phyloP scores from a whole-genome alignment of 129 eudicot genomes.

The Lactuca sativa region DNA sequence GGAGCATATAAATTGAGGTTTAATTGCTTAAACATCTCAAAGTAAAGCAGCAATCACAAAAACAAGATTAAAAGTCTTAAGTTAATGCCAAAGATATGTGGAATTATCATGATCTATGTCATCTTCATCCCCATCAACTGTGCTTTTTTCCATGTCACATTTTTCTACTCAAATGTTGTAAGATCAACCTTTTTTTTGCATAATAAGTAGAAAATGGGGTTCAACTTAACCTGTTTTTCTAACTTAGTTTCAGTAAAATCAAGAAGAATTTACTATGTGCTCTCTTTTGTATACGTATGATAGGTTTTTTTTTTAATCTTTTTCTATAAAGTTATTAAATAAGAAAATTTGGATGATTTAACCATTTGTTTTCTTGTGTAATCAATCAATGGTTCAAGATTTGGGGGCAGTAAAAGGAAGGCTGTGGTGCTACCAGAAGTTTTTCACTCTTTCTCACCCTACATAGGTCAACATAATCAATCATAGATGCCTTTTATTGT shows the following conservation, averaged over 20 bases:
- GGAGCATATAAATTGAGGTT: too few relatives aligned
- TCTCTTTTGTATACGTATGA: conserved; percentile 12
- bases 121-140: too few relatives aligned
- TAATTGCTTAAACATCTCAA: not conserved
- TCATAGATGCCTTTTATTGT: conserved; percentile 23
- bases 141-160: too few relatives aligned
- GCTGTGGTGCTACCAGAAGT: conserved; percentile 29
- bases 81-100: too few relatives aligned
- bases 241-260: conserved; percentile 11
- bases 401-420: conserved; percentile 34
- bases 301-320: conserved; percentile 5
- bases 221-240: conserved; percentile 14
- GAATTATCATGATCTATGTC: too few relatives aligned
- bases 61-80: not conserved
- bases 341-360: conserved; percentile 24
- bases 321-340: conserved; percentile 11
- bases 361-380: conserved; percentile 36
- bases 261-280: conserved; percentile 14
- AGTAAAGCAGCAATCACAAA: not conserved
- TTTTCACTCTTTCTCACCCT: conserved; percentile 26
- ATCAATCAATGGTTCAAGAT: conserved; percentile 30
- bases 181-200: too few relatives aligned
- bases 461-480: conserved; percentile 36
- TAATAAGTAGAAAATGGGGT: not conserved
- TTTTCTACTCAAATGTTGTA: too few relatives aligned